Conservation (phyloP, 2,329 filamentous ascomycete species). For the Aspergillus aculeatus region DNA sequence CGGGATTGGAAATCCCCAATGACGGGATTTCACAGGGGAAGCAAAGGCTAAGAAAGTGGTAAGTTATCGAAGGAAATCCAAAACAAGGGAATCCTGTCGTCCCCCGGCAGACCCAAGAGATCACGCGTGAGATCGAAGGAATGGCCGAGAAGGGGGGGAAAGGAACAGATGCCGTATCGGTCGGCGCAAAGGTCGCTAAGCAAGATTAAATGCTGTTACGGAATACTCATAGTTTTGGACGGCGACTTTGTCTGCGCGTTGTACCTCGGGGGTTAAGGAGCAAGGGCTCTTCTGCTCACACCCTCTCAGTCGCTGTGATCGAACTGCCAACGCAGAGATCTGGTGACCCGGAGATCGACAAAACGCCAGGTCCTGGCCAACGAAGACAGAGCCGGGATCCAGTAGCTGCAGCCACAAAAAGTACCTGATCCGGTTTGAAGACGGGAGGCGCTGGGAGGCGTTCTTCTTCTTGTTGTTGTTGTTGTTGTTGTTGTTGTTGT, state of each 20-base stretch:
- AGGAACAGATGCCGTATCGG: not conserved
- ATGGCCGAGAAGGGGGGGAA: not conserved
- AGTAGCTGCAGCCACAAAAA: not conserved
- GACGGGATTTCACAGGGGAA: not conserved
- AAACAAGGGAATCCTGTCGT: not conserved
- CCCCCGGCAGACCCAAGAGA: not conserved
- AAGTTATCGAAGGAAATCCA: not conserved
- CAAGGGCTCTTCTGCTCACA: not conserved
- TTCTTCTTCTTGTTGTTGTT: not conserved
- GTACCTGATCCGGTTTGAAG: slow-evolving; percentile 4
- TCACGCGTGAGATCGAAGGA: slow-evolving; percentile 5
- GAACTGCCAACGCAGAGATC: slow-evolving; percentile 38
- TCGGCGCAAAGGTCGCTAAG: slow-evolving; percentile 9
- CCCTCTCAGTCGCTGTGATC: slow-evolving; percentile 16
- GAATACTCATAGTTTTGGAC: slow-evolving; percentile 5
- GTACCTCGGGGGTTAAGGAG: slow-evolving; percentile 8
- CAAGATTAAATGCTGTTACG: slow-evolving; percentile 1
- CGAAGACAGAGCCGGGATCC: not conserved
- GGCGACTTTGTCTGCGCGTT: slow-evolving; percentile 17
- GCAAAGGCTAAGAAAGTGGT: not conserved
- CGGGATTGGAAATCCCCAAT: not conserved
- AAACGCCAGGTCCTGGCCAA: slow-evolving; percentile 13
- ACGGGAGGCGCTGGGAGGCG: not conserved
- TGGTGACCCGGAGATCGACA: slow-evolving; percentile 36
- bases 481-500: not conserved